Base-by-base conservation (phyloP, 129 eudicot species). In the Deinandra increscens region DNA sequence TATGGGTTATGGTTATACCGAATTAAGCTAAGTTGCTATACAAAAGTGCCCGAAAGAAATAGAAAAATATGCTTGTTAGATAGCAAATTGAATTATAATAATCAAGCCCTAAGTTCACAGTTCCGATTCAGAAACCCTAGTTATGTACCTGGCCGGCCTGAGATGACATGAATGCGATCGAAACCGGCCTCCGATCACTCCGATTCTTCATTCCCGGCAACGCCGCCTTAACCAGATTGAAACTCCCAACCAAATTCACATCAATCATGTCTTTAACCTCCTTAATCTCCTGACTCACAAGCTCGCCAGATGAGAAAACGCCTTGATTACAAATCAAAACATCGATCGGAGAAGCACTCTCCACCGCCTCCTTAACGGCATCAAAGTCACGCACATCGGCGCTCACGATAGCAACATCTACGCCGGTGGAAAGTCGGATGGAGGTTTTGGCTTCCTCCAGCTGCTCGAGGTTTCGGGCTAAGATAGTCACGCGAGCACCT, bases 401-500 rank as follows among this genome's bases (percentile, higher is more conserved):
- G 68, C 87, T 78, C 48, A 78, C 20, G 13, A 79, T 43, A 38
- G 26, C 66, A 42, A 83, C 89, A 34, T 88, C 91, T 13, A 66
- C 65, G 9, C 89, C 96, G 10, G 86, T 84, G 12, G 86, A 62
- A 45, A 89, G 84, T 26, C 71, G 82, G 50, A 89, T 84, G 5
- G 87, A 70, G 13, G 80, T 31, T 76, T 78, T 81, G 38, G 96
- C 93, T 55, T 84, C 93, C 43, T 79, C 83, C 22, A 89, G 87
- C 77, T 74, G 81, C 49, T 15, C 7, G 11, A 62, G 61, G 70
- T 77, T 75, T 6, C 93, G 89, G 9, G 92, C 96, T 43, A 89
- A 56, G 77, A 89, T 85, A 20, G 92, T 65, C 61, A 89, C 96
- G 19, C 80, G 77, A 0, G 96, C 96, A 9, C 96, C 96, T 37